These are phyloP conservation scores for Mortierella sp. DNA, from an alignment of 371 early-diverging fungal genomes.

Conservation along the genomic window DNA sequence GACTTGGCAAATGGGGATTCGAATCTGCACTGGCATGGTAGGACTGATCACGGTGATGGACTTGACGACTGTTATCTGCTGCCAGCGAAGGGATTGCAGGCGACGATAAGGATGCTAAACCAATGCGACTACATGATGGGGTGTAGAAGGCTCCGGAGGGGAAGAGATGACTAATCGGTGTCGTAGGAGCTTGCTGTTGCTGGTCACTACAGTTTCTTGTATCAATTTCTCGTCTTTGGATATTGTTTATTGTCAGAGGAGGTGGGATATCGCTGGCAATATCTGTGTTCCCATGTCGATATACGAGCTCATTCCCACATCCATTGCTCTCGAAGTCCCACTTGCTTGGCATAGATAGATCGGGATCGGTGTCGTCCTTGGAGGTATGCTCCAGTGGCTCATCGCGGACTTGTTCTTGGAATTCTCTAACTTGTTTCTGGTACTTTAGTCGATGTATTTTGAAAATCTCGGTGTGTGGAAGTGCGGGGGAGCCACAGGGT, in stretches of 20 bases:
- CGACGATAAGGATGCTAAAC: conserved; percentile 5
- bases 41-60: not conserved
- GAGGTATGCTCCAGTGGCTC: no score
- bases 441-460: not conserved
- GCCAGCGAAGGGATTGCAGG: not conserved
- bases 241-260: not conserved
- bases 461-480: not conserved
- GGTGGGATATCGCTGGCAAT: not conserved
- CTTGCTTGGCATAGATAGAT: no score
- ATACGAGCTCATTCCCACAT: no score
- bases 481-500: not conserved
- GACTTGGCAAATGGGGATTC: conserved; percentile 1
- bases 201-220: not conserved
- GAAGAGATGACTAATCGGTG: not conserved
- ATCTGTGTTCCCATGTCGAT: not conserved
- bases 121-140: conserved; percentile 24
- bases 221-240: not conserved
- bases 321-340: no score
- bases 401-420: not conserved
- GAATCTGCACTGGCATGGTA: conserved; percentile 19
- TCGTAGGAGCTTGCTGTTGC: not conserved
- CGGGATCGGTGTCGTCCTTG: no score
- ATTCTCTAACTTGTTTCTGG: not conserved
- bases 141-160: conserved; percentile 8
- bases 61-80: not conserved